These are phyloP conservation scores for Candida mattraensis DNA, from an alignment of 805 yeast species.

Conservation along the genomic window DNA sequence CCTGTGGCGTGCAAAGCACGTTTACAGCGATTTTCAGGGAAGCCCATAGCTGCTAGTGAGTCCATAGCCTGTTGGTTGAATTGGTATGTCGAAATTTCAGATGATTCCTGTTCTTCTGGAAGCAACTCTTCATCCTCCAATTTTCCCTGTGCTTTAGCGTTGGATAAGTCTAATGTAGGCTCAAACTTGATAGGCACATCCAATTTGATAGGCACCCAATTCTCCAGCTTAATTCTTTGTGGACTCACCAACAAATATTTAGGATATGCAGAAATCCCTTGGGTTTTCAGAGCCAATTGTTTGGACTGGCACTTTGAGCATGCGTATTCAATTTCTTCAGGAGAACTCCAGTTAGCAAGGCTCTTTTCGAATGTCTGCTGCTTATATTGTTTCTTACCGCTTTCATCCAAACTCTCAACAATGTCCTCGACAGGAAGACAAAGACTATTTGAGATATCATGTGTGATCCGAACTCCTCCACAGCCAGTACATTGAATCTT, in stretches of 20 bases:
- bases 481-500: conserved; percentile 62
- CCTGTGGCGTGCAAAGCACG: conserved; percentile 76
- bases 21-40: conserved; percentile 61
- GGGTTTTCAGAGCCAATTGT: conserved; percentile 39
- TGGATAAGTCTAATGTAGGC: conserved; percentile 42
- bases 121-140: conserved; percentile 41
- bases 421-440: conserved; percentile 57
- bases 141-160: conserved; percentile 42
- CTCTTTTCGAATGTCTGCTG: conserved; percentile 50
- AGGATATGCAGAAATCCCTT: conserved; percentile 65
- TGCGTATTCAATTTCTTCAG: conserved; percentile 60
- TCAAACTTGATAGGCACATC: conserved; percentile 65
- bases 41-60: conserved; percentile 81
- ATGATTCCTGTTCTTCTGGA: conserved; percentile 38
- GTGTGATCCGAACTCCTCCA: conserved; percentile 54
- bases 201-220: conserved; percentile 87
- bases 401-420: conserved; percentile 38
- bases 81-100: conserved; percentile 35
- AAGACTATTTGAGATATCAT: conserved; percentile 60
- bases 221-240: conserved; percentile 76
- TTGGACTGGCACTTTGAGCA: conserved; percentile 55
- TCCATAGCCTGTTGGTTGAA: conserved; percentile 58
- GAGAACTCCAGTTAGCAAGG: conserved; percentile 42
- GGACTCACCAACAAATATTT: conserved; percentile 68
- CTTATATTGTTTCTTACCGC: conserved; percentile 48